Evolutionary conservation across 208 protist species (phyloP), one percentile per base, ranked within the genome.

Genomic region (Leishmania guyanensis): DNA sequence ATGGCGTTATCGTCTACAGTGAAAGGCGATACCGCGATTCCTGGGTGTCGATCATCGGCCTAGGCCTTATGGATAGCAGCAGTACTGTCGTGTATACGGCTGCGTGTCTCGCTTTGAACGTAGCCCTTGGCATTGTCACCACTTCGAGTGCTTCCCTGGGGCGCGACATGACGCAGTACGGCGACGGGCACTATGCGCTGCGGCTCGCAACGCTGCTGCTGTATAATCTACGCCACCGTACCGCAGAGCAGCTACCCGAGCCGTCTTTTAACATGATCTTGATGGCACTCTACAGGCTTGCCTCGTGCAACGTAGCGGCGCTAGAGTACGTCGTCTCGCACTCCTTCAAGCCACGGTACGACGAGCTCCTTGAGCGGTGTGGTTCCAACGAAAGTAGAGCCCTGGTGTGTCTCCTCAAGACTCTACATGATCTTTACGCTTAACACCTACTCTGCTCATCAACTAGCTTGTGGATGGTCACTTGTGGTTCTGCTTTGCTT

Each of bases 191-290:
- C 81, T 80, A 83, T 48, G 58, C 84, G 2, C 33, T 85, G 48
- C 77, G 83, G 9, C 84, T 98, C 17, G 64, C 86, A 10, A 96
- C 90, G 33, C 75, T 98, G 26, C 48, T 94, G 14, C 73, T 96
- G 62, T 95, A 94, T 81, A 91, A 88, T 68, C 53, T 98, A 51
- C 77, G 76, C 10, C 70, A 80, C 43, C 80, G 88, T 78, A 83
- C 84, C 6, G 43, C 5, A 10, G 70, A 85, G 36, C 62, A 85
- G 46, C 73, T 95, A 74, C 70, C 84, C 10, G 94, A 98, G 87
- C 82, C 94, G 2, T 86, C 84, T 3, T 84, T 93, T 29, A 94
- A 95, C 77, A 96, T 96, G 93, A 46, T 93, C 36, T 83, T 98
- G 17, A 79, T 92, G 33, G 88, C 93, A 6, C 81, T 95, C 4